Evolutionary conservation across 148 eudicot species (phyloP).

Genomic region (Agrostemma githago): DNA sequence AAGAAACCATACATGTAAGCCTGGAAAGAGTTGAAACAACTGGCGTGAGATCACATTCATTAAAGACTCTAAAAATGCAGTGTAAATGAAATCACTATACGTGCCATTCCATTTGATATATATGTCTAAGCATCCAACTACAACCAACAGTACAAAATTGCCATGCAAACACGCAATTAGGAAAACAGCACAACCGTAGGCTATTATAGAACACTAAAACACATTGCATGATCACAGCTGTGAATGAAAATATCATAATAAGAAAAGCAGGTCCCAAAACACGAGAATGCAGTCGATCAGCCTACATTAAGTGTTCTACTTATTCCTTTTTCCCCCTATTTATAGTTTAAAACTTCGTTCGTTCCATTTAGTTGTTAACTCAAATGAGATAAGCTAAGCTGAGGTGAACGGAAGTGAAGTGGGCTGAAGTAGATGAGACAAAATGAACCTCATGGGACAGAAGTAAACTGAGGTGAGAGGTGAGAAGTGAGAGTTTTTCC

Average conservation of each 20-base stretch:
- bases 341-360: no score
- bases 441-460: no score
- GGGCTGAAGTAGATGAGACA: no score
- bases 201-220: not conserved
- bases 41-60: not conserved
- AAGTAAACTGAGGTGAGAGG: no score
- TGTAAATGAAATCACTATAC: not conserved
- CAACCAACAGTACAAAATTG: not conserved
- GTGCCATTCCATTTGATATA: not conserved
- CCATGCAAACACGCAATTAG: not conserved
- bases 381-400: no score
- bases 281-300: not conserved
- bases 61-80: not conserved
- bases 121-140: not conserved
- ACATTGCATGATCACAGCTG: not conserved
- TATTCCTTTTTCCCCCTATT: no score
- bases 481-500: no score
- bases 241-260: not conserved
- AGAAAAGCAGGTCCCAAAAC: not conserved
- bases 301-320: no score
- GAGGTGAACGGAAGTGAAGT: no score
- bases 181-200: not conserved
- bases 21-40: conserved; percentile 41
- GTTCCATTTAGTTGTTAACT: no score
- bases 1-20: conserved; percentile 99